Conservation (phyloP, 2,329 filamentous ascomycete genomes). For the Lecanicillium sp. region DNA sequence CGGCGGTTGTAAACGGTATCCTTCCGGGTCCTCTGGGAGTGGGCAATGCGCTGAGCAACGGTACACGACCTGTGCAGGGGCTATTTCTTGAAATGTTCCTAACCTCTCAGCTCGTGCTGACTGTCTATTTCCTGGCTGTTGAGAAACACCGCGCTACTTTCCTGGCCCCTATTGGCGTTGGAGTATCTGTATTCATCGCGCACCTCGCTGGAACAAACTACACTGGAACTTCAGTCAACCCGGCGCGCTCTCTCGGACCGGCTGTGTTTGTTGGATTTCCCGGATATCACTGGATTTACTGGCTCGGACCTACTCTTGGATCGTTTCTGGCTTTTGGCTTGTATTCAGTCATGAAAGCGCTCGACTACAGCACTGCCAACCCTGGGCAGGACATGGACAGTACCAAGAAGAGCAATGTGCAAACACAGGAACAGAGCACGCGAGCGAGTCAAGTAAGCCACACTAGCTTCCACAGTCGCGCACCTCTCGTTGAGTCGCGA, state of each 20-base stretch:
- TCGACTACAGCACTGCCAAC: conserved; percentile 45
- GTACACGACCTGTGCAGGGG: conserved; percentile 42
- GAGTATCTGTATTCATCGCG: conserved; percentile 55
- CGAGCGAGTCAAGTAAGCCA: too few species aligned
- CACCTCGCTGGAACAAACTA: conserved; percentile 29
- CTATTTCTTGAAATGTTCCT: conserved; percentile 59
- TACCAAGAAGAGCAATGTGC: conserved; percentile 17
- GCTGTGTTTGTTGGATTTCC: conserved; percentile 31
- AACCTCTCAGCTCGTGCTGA: conserved; percentile 51
- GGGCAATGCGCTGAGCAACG: conserved; percentile 42
- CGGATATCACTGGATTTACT: conserved; percentile 41
- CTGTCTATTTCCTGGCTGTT: conserved; percentile 58
- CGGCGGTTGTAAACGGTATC: conserved; percentile 47
- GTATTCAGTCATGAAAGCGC: conserved; percentile 41
- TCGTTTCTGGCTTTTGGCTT: conserved; percentile 34
- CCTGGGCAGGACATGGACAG: conserved; percentile 38
- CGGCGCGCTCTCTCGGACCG: conserved; percentile 38
- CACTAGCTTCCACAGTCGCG: too few species aligned
- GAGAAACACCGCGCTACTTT: conserved; percentile 65
- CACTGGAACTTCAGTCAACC: conserved; percentile 36
- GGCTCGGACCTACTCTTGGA: conserved; percentile 41
- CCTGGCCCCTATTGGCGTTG: conserved; percentile 61
- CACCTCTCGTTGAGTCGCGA: too few species aligned
- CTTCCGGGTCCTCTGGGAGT: conserved; percentile 47
- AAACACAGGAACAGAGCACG: too few species aligned